These are phyloP conservation scores for Bruguiera gymnorhiza DNA, from an alignment of 345 rosid genomes.

Conservation along the genomic window DNA sequence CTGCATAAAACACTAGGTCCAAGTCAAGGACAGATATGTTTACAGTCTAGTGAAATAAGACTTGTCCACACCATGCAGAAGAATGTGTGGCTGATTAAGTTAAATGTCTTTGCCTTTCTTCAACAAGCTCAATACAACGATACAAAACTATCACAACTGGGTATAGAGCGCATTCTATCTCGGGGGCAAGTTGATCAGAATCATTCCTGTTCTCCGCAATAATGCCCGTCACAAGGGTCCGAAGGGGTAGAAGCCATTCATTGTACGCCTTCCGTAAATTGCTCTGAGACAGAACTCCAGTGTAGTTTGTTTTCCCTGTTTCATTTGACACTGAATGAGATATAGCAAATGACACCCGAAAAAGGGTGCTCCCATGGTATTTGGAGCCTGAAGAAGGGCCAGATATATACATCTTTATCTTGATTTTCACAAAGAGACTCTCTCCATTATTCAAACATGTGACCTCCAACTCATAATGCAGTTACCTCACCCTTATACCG, in stretches of 20 bases:
- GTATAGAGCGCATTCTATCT: constrained; percentile 43
- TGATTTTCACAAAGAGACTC: no score
- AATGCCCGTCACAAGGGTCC: constrained; percentile 47
- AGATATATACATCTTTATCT: no score
- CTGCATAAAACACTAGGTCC: no score
- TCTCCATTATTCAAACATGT: no score
- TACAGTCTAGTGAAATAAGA: neutral
- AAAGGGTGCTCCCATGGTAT: no score
- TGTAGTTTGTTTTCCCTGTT: constrained; percentile 49
- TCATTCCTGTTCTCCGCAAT: constrained; percentile 45
- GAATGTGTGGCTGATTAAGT: neutral
- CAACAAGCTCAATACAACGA: constrained; percentile 86
- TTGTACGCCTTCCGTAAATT: constrained; percentile 57
- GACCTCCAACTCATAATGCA: no score
- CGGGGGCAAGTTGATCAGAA: constrained; percentile 30
- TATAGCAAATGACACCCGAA: neutral
- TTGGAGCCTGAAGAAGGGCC: no score
- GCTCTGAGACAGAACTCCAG: constrained; percentile 46
- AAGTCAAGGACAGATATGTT: no score
- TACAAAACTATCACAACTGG: constrained; percentile 68
- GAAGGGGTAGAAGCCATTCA: constrained; percentile 88
- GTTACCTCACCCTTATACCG: no score
- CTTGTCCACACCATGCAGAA: neutral
- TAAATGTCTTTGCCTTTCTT: constrained; percentile 45
- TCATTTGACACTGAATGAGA: constrained; percentile 3